Base-by-base conservation (phyloP, 2,329 filamentous ascomycete species). In the Lecanicillium sp. region DNA sequence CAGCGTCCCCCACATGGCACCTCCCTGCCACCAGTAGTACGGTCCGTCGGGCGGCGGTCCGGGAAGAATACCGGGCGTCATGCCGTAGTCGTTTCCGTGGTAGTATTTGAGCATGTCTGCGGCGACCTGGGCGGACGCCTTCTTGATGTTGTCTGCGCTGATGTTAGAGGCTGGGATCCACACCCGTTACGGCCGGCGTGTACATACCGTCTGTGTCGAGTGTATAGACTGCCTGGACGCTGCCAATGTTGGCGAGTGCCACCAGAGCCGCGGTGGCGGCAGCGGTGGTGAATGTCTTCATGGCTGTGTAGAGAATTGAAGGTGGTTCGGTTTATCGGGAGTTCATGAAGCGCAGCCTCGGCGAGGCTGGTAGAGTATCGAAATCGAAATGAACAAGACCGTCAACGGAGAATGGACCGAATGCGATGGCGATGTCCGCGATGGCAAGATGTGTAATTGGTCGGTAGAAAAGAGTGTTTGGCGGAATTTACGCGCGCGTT, bases 1-100 rank as follows among this genome's bases (percentile, higher is more conserved):
- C 53, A 83, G 60, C 2, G 77, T 74, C 56, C 78, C 75, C 68
- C 82, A 83, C 68, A 85, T 70, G 33, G 76, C 74, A 52, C 78
- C 75, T 14, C 72, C 77, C 62, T 84, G 79, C 81, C 81, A 85
- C 81, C 81, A 85, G 67, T 83, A 84, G 58, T 79, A 80, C 38
- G 67, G 64, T 20, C 70, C 71, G 17, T 51, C 58, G 4, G 70
- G 67, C 7, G 71, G 72, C 36, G 72, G 72, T 7, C 71, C 71
- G 9, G 72, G 72, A 5, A 75, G 60, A 49, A 74, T 73, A n/a
- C 72, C 72, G 3, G 70, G 69, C 3, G 66, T 69, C 53, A 66
- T 60, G 15, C 72, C 72, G 0, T 69, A 63, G 44, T 67, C 51
- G 53, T 71, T 71, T 50, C 72, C 72, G 10, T 70, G 58, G 54